A percentile compares a stretch with the other conserved stretches of the same genome.
Evolutionary conservation across 2,329 filamentous ascomycete genomes (phyloP).

Genomic region (Amylocarpus encephaloides): DNA sequence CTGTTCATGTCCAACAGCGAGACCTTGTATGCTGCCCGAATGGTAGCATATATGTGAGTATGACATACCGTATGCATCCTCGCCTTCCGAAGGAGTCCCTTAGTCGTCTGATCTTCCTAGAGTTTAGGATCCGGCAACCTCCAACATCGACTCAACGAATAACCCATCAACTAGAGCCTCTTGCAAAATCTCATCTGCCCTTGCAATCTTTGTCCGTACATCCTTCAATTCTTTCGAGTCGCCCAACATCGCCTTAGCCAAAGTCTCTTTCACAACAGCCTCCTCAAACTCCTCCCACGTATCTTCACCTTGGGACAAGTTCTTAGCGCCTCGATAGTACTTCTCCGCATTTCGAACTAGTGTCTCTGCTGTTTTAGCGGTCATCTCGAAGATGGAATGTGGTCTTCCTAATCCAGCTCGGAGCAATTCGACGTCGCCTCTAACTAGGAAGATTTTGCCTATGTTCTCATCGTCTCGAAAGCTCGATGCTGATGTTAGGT

Average conservation of each 20-base stretch:
- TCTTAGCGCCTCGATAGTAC: slow-evolving; percentile 47
- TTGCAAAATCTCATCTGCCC: slow-evolving; percentile 3
- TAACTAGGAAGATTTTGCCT: slow-evolving; percentile 45
- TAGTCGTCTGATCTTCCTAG: neutral
- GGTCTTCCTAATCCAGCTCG: slow-evolving; percentile 44
- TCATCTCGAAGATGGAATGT: slow-evolving; percentile 37
- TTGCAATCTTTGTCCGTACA: neutral
- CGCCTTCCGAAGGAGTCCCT: no score
- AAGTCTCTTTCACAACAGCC: slow-evolving; percentile 4
- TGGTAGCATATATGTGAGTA: no score
- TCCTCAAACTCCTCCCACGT: slow-evolving; percentile 9
- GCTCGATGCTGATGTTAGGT: slow-evolving; percentile 45
- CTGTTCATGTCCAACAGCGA: no score
- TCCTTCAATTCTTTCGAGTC: neutral
- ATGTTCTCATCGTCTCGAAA: slow-evolving; percentile 43
- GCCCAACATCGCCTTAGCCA: slow-evolving; percentile 4
- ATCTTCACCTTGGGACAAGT: slow-evolving; percentile 5
- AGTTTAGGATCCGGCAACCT: neutral
- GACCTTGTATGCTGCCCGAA: no score
- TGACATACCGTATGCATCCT: no score
- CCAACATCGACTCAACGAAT: neutral
- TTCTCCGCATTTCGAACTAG: slow-evolving; percentile 50
- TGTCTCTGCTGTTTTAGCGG: slow-evolving; percentile 38
- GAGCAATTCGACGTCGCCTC: slow-evolving; percentile 50
- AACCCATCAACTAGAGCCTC: slow-evolving; percentile 6